Evolutionary conservation across 228 moss, liverwort and hornwort genomes (phyloP).

Genomic region (Sphagnum fallax): DNA sequence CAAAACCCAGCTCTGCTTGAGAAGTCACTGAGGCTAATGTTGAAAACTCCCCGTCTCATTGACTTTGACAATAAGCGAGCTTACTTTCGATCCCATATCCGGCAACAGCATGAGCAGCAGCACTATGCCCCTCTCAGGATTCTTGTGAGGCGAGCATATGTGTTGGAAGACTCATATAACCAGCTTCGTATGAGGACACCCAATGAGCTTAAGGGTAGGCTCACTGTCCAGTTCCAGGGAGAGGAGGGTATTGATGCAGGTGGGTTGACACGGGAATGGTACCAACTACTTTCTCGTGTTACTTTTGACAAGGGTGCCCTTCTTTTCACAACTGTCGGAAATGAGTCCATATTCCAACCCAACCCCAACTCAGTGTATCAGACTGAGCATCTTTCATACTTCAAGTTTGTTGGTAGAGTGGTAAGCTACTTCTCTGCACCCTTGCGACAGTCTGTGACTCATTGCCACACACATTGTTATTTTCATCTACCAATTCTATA

Average conservation of each 20-base stretch:
- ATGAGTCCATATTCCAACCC: conserved; percentile 88
- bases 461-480: too few species aligned
- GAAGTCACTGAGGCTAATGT: conserved; percentile 65
- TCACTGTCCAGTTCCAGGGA: conserved; percentile 92
- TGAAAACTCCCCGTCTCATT: conserved; percentile 75
- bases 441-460: too few species aligned
- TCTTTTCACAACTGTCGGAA: conserved; percentile 88
- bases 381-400: conserved; percentile 91
- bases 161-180: conserved; percentile 91
- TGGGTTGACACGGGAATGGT: conserved; percentile 96
- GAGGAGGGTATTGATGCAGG: conserved; percentile 99
- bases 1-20: conserved; percentile 78
- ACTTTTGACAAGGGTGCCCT: conserved; percentile 95
- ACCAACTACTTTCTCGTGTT: conserved; percentile 82
- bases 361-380: conserved; percentile 95
- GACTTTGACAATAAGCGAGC: conserved; percentile 95
- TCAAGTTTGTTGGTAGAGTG: conserved; percentile 98
- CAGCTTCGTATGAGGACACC: conserved; percentile 96
- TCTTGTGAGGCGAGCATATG: conserved; percentile 79
- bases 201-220: conserved; percentile 89
- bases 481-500: too few species aligned
- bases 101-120: conserved; percentile 97
- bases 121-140: conserved; percentile 95
- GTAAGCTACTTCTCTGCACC: conserved; percentile 25
- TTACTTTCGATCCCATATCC: conserved; percentile 86